Base-by-base conservation (phyloP, 2,329 filamentous ascomycete species). In the Diaporthe batatas region DNA sequence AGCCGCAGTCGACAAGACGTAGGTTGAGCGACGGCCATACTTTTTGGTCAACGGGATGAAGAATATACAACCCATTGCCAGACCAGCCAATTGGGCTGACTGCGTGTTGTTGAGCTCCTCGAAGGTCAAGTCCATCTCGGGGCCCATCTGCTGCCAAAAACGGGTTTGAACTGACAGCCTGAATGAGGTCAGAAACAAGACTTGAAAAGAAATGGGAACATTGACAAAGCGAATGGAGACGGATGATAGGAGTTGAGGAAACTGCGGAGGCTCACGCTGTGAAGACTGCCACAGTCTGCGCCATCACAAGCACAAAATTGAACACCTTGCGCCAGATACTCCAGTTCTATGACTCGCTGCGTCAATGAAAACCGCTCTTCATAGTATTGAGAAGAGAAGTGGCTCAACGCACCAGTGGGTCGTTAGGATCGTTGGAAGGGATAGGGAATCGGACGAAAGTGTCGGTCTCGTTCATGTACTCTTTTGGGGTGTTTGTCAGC, bases 361-460 rank as follows among this genome's bases (percentile, higher is more conserved):
- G 44, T 65, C 29, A 65, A 65, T 29, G 36, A 18, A 3, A 10
- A 16, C 23, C 21, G 2, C n/a, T 25, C 8, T 29, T 10, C 12
- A 16, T 21, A 6, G 25, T 14, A 12, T 8, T 11, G 2, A n/a
- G 21, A 12, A 7, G 1, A 18, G 12, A 11, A 16, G 18, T 18
- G 2, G 58, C 0, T 51, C n/a, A 6, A 51, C 59, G 44, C 29
- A 65, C 59, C 42, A 65, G 25, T 65, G 59, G 59, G 12, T 65
- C 59, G 21, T 65, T 65, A 12, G 42, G 44, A 3, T 65, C 59
- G 11, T 32, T 18, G 29, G 59, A 65, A 34, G 59, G 59, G 34
- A 65, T 51, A 65, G 59, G 59, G 39, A 65, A 65, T 25, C 25
- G 59, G 42, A 65, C 59, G 29, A 65, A 65, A 34, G 42, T 51